Conservation (phyloP, 1,139 yeast species). For the Sugiyamaella xylanicola region DNA sequence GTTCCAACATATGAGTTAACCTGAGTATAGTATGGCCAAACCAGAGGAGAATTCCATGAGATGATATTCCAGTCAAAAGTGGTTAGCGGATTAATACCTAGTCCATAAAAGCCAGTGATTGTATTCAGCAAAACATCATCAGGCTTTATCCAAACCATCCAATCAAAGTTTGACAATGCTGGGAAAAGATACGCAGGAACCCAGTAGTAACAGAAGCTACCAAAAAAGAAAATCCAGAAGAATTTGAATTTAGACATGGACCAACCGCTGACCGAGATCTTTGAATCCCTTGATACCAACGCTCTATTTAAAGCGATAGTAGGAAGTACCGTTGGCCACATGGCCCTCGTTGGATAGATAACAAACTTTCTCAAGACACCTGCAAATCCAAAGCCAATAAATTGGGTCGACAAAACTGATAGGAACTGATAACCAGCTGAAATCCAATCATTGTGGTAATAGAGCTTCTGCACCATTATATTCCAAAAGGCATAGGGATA, state of each 20-base stretch:
- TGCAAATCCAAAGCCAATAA: slow-evolving; percentile 65
- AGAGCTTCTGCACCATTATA: slow-evolving; percentile 51
- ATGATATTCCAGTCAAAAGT: slow-evolving; percentile 57
- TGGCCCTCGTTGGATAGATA: slow-evolving; percentile 56
- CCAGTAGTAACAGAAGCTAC: slow-evolving; percentile 58
- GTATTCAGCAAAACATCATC: slow-evolving; percentile 54
- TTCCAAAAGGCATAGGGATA: slow-evolving; percentile 50
- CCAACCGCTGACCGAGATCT: slow-evolving; percentile 52
- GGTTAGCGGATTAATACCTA: slow-evolving; percentile 59
- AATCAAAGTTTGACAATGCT: slow-evolving; percentile 57
- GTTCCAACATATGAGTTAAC: slow-evolving; percentile 49
- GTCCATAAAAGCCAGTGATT: slow-evolving; percentile 62
- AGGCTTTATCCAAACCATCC: slow-evolving; percentile 68
- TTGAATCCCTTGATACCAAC: slow-evolving; percentile 48
- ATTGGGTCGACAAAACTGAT: slow-evolving; percentile 56
- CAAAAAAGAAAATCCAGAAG: slow-evolving; percentile 47
- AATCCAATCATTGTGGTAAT: slow-evolving; percentile 50
- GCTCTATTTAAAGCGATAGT: slow-evolving; percentile 59
- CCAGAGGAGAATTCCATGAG: slow-evolving; percentile 35
- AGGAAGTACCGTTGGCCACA: slow-evolving; percentile 62
- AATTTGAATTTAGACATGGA: slow-evolving; percentile 49
- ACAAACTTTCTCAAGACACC: slow-evolving; percentile 60
- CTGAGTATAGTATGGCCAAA: slow-evolving; percentile 52
- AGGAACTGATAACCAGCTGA: slow-evolving; percentile 55
- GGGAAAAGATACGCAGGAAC: slow-evolving; percentile 55